Base-by-base conservation (phyloP, 176 grass and related monocot species). In the Bonia amplexicaulis region DNA sequence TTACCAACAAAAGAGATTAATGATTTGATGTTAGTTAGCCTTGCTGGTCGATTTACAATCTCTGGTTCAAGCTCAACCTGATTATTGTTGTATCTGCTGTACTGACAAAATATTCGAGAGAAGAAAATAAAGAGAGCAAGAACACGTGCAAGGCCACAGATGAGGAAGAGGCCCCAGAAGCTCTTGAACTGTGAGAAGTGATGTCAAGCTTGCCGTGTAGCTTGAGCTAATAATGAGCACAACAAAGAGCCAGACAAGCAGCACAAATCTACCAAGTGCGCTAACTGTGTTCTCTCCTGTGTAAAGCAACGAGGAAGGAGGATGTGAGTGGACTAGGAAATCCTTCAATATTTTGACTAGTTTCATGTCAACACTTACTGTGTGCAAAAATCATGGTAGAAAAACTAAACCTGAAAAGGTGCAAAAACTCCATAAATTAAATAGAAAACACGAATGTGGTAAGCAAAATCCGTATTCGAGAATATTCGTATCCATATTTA, bases 131-230 rank as follows among this genome's bases (percentile, higher is more conserved):
- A 41, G 57, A 41, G 57, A 71, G 96, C 91, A 58, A 94, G 53
- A 15, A 62, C 23, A 82, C 96, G 96, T 74, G 93, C 75, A 19
- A 92, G 62, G 42, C 93, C 93, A 78, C 88, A 94, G 11, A 99
- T 85, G 10, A 99, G 84, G 80, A 91, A 96, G 54, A 99, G 93
- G 74, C 93, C 96, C 84, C 90, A 91, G 68, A 99, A 99, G 84
- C 91, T 96, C n/a, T n/a, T 40, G 77, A 40, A 98, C 91, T 1
- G 95, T 98, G 44, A 98, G 91, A 82, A 95, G 92, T 5, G 95
- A 98, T 76, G 95, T 98, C 85, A 98, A 90, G 83, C 93, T 98
- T 58, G 95, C 95, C 0, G 95, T 95, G 80, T 98, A 98, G 83
- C 95, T 98, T 42, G 93, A 94, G 75, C 88, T 98, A 81, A 98